Evolutionary conservation across 78 protist species (phyloP), one percentile per base, ranked within the genome.

Genomic region (Planoprotostelium fungivorum): DNA sequence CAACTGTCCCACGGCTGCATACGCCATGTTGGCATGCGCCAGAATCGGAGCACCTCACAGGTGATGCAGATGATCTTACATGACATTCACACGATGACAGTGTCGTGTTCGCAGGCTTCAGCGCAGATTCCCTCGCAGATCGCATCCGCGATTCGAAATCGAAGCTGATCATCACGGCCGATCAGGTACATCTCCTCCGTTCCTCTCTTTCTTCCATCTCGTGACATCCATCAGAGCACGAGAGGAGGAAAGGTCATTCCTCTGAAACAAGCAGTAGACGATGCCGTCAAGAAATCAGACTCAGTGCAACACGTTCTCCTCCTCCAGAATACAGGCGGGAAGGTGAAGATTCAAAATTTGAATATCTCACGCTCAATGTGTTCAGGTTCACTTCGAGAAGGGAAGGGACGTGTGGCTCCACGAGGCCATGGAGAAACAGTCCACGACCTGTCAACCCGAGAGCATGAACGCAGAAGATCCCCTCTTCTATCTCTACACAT

Each of bases 11-110:
- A 94, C 38, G 37, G 94, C 95, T 1, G 94, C 94, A 34, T 87
- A 91, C 37, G 89, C 98, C 35, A 97, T 98, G 98, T 96, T 98
- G 63, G 99, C 99, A 37, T 97, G 99, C 63, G 98, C 99, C 35
- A 90, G 99, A 34, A 95, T 98, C 37, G 99, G 99, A 34, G 98
- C 98, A 0, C 83, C 97, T 29, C 99, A 93, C 89, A 10, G 96
- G 96, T 85, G 16, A 5, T 5, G 73, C 5, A 16, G 36, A 16
- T 85, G 29, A 37, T 16, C 35, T 37, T 5, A 36, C 87, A 5
- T 85, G 36, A 16, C 16, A 16, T 5, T 85, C 96, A 1, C 63
- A 93, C 16, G 31, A 51, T 51, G 96, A 95, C 86, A 83, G 89
- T 36, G 95, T 93, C 34, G 88, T 93, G 25, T 93, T 93, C 89